A percentile compares a stretch with the other conserved stretches of the same genome.
Evolutionary conservation across 1,139 yeast species (phyloP).

Genomic region (Geotrichum europaeum): DNA sequence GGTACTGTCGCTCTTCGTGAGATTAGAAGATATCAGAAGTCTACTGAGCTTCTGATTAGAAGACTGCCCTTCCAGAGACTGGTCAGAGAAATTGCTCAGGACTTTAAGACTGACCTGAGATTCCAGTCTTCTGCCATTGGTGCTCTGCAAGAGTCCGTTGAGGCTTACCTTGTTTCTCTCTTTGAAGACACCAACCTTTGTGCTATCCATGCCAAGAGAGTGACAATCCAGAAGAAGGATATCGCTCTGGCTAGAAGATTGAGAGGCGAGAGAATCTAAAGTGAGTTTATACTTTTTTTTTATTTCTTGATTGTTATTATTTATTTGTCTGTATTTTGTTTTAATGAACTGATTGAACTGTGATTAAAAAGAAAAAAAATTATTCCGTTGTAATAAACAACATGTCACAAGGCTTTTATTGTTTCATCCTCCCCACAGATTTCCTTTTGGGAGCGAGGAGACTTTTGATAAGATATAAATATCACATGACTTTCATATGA

Average conservation of each 20-base stretch:
- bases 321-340: not conserved
- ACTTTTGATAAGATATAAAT: not conserved
- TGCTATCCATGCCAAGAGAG: slow-evolving; percentile 99
- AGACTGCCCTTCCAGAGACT: slow-evolving; percentile 98
- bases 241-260: slow-evolving; percentile 98
- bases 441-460: not conserved
- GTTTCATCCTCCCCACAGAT: not conserved
- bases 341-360: not conserved
- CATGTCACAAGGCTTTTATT: too few relatives aligned
- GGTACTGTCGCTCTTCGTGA: slow-evolving; percentile 99
- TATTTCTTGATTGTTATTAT: not conserved
- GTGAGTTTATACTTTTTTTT: not conserved
- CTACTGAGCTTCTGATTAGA: slow-evolving; percentile 94
- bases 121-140: slow-evolving; percentile 98
- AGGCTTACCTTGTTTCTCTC: slow-evolving; percentile 87
- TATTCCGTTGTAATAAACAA: too few relatives aligned
- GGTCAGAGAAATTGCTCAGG: slow-evolving; percentile 97
- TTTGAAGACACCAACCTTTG: slow-evolving; percentile 97
- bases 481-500: not conserved
- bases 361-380: not conserved
- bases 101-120: slow-evolving; percentile 95
- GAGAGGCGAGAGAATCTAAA: slow-evolving; percentile 62
- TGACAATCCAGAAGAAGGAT: slow-evolving; percentile 98
- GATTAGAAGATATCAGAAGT: slow-evolving; percentile 98
- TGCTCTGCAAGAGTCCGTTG: slow-evolving; percentile 98